Conservation (phyloP, 306 rosid genomes). For the Begonia masoniana region DNA sequence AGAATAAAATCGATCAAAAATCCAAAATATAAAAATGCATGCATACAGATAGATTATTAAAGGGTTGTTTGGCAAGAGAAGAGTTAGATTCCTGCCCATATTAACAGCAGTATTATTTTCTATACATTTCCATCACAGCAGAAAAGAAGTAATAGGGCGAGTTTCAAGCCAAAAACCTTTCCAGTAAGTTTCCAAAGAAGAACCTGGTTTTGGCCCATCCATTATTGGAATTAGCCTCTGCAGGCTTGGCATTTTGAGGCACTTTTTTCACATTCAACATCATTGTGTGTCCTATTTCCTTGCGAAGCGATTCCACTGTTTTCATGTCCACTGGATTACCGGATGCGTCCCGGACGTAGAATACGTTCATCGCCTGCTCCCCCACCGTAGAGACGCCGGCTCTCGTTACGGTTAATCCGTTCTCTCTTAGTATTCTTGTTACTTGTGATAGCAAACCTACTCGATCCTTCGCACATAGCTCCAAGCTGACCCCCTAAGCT, state of each 20-base stretch:
- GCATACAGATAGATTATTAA: too few species aligned
- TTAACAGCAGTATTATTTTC: constrained; percentile 28
- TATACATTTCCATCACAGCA: constrained; percentile 18
- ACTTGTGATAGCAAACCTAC: constrained; percentile 72
- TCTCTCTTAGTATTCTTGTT: constrained; percentile 73
- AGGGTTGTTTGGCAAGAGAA: too few species aligned
- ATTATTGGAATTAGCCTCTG: constrained; percentile 24
- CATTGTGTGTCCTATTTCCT: constrained; percentile 57
- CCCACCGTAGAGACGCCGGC: constrained; percentile 73
- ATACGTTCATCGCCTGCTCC: constrained; percentile 61
- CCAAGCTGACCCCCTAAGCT: constrained; percentile 25
- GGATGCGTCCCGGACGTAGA: constrained; percentile 67
- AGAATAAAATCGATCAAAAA: too few species aligned
- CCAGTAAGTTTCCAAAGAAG: constrained; percentile 76
- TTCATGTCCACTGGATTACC: constrained; percentile 60
- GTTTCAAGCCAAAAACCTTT: constrained; percentile 45
- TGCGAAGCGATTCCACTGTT: constrained; percentile 45
- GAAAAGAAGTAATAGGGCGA: constrained; percentile 3
- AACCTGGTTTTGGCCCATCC: constrained; percentile 76
- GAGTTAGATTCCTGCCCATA: constrained; percentile 12
- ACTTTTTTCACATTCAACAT: constrained; percentile 63
- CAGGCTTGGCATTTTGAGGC: constrained; percentile 35
- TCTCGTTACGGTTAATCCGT: constrained; percentile 57
- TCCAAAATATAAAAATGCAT: too few species aligned
- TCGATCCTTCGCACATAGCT: constrained; percentile 67